Base-by-base conservation (phyloP, 352 stramenopile species). In the Phytophthora tentaculata region DNA sequence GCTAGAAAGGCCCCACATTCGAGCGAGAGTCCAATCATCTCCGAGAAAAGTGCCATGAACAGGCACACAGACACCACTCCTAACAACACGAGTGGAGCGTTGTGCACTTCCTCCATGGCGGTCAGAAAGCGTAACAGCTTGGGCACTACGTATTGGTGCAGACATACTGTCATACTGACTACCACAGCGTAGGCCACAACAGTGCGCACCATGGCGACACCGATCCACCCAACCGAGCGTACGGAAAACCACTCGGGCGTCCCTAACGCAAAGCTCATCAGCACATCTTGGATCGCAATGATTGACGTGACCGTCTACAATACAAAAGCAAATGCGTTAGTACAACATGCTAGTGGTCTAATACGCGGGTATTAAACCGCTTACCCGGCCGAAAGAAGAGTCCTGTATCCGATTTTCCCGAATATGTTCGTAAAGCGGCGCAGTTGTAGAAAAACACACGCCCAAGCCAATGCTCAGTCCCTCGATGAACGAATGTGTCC, bases 251-350 rank as follows among this genome's bases (percentile, higher is more conserved):
- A 96, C 67, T 96, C 88, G 0, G 88, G 88, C 0, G 88, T 94
- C 13, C 86, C 88, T 3, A 96, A 59, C 16, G 85, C 87, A 71
- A 96, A 96, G 43, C 88, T 96, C 88, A 96, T 96, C 10, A 96
- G 69, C 14, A 92, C 67, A 58, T 96, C 88, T 67, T 96, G 88
- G 3, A 94, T 81, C 5, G 86, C 88, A 69, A 96, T 94, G 77
- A 96, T 94, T 3, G 88, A 84, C 1, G 84, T 92, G 26, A 96
- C 72, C 12, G 86, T 92, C 84, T 96, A 69, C 19, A 54, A n/a
- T 23, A 62, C 3, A 28, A 50, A 62, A 8, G 69, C 9, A 19
- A 32, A 53, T 23, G 5, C 5, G 35, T 43, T 43, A 43, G 35
- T 43, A 43, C 35, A 43, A 6, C 12, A n/a, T 19, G 3, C 5